Base-by-base conservation (phyloP, 345 rosid species). In the Rhodomyrtus tomentosa region DNA sequence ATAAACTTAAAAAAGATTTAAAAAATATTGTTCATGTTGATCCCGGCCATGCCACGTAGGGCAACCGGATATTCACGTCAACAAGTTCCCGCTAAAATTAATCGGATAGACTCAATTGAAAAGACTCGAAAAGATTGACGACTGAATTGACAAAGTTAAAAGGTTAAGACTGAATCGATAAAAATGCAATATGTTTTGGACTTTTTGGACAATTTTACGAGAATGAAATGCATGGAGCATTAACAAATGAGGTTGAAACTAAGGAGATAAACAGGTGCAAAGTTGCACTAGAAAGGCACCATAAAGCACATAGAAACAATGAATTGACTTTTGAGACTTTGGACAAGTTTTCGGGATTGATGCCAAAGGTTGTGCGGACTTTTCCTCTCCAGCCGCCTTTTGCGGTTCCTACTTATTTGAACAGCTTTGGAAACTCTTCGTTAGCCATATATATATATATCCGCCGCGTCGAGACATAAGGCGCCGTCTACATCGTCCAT, bases 21-120 rank as follows among this genome's bases (percentile, higher is more conserved):
- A 49, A 53, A 20, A 53, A 13, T 50, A 6, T 18, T 18, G 0
- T 51, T 2, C 0, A 51, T 13, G 2, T 16, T 2, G 16, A 3
- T 3, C 1, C 3, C 1, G 24, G 22, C 8, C 5, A 7, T 15
- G 11, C 2, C 10, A 29, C 7, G 3, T 29, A 7, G 0, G 0
- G 16, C 7, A 10, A 6, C 3, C 0, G 0, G 0, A 0, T 0
- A 2, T 29, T 4, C 5, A 7, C 1, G 0, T 59, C 1, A 0
- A 2, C 0, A 29, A 29, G 29, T 7, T 59, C 3, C 0, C 0
- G 0, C 0, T 2, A 29, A 59, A 59, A 29, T 59, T 29, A 5
- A 0, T 0, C 20, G 0, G 2, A 59, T 16, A 0, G 0, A 29
- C 10, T 59, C 1, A 3, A 0, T 59, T 59, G 0, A 1, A 1